Evolutionary conservation across 192 early-diverging fungal species (phyloP), one percentile per base, ranked within the genome.

Genomic region (Coemansia sp.): DNA sequence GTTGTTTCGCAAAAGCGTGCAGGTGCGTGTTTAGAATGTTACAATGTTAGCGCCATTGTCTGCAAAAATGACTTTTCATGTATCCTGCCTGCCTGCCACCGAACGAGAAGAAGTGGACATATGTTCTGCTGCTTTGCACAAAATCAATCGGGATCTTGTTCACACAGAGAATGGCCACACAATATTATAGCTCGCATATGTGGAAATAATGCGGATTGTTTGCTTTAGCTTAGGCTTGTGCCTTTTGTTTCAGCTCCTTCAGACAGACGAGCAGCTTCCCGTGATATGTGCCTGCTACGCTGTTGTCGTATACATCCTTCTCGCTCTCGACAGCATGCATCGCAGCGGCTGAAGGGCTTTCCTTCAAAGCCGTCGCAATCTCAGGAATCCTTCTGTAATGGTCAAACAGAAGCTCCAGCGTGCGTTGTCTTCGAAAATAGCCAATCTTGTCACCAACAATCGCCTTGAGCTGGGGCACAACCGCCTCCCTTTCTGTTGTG

Each of bases 281-380:
- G 18, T 74, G 69, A 44, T 80, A 80, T 20, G 77, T 66, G 39
- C 77, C 72, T 0, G 67, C 60, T 24, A 65, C 77, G 7, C 72
- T 71, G 11, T 30, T n/a, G 1, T 33, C 15, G 30, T 80, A 80
- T 6, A 75, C 39, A 6, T 38, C 34, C 26, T 41, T 53, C 39
- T 75, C 77, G 16, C 53, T 35, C 35, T 46, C 53, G 7, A 80
- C 62, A 12, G 77, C 69, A 26, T 68, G 68, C 39, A 49, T 66
- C 7, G 68, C 77, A 4, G 77, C 49, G 53, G 36, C 33, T 45
- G 67, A 70, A 7, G 64, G 68, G n/a, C 45, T 63, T 7, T 41
- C 51, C 12, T 23, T 36, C 6, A 56, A 2, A 26, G 24, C 48
- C 24, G 18, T 52, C 39, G 23, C 34, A 35, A 59, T 59, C 5